phyloP scores from a whole-genome alignment of 2,329 filamentous ascomycete genomes.

The Penicillium verrucosum region DNA sequence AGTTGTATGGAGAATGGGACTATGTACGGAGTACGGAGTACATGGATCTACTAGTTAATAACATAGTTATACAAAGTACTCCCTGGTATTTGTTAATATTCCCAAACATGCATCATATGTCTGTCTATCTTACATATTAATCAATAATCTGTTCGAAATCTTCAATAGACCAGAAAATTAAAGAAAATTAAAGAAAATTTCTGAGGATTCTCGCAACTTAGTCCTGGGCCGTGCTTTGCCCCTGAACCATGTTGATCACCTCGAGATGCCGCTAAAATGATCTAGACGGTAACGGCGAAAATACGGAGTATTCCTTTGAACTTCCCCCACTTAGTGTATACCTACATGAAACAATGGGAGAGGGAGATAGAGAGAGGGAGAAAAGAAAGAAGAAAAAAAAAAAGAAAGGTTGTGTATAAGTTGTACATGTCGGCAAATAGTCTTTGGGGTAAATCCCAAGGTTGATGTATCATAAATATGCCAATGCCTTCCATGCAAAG shows the following conservation, averaged over 20 bases:
- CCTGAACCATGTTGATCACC: conserved; percentile 9
- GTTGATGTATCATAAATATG: conserved; percentile 6
- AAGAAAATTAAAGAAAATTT: neutral
- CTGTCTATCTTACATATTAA: neutral
- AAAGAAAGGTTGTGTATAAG: neutral
- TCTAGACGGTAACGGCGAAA: neutral
- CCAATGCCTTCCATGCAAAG: conserved; percentile 6
- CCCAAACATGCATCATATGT: neutral
- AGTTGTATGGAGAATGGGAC: neutral
- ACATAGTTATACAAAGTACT: neutral
- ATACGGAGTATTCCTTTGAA: neutral
- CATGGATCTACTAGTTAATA: neutral
- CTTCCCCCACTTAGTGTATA: neutral
- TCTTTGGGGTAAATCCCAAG: conserved; percentile 1
- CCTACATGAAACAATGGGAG: neutral
- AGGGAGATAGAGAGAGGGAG: neutral
- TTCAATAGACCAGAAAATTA: neutral
- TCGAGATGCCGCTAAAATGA: conserved; percentile 2
- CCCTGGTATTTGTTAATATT: neutral
- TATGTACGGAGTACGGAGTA: neutral
- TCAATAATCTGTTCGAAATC: neutral
- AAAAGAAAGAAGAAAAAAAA: neutral
- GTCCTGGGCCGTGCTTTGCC: conserved; percentile 6
- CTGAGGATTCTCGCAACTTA: neutral
- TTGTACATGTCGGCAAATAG: neutral